These are phyloP conservation scores for Coniochaeta sp. DNA, from an alignment of 2,329 filamentous ascomycete species.

Conservation along the genomic window DNA sequence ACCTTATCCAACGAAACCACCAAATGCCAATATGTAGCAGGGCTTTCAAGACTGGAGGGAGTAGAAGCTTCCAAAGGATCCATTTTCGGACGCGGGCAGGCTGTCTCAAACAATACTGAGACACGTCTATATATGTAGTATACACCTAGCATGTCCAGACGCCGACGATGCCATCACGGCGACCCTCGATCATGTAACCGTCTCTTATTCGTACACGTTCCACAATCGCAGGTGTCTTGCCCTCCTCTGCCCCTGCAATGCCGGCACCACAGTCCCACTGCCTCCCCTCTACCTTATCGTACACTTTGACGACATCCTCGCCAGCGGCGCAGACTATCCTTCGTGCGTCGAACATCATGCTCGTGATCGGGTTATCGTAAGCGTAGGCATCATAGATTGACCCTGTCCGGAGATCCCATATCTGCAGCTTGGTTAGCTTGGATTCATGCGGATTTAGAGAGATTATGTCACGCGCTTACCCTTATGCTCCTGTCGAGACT, in stretches of 20 bases:
- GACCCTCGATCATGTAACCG: conserved; percentile 86
- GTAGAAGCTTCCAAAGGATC: no score
- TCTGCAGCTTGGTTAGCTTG: conserved; percentile 44
- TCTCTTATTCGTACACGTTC: conserved; percentile 88
- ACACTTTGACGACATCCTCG: conserved; percentile 93
- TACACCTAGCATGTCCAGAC: conserved; percentile 68
- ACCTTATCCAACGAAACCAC: no score
- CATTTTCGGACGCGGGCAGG: no score
- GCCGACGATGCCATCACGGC: conserved; percentile 79
- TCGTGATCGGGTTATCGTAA: conserved; percentile 84
- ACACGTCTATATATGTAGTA: background rate
- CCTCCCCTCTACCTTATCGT: conserved; percentile 90
- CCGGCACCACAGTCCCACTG: conserved; percentile 97
- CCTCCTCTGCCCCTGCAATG: conserved; percentile 58
- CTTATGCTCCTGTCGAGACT: conserved; percentile 88
- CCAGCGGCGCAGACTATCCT: conserved; percentile 86
- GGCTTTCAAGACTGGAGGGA: no score
- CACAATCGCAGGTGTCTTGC: conserved; percentile 59
- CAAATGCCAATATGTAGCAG: no score
- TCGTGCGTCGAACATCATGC: conserved; percentile 93
- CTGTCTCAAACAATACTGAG: no score
- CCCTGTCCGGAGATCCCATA: conserved; percentile 96
- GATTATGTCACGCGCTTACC: conserved; percentile 48
- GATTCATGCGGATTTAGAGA: background rate
- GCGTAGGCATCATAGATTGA: conserved; percentile 94